A percentile compares a stretch with the other conserved stretches of the same genome.
phyloP scores from a whole-genome alignment of 768 basidiomycete species.

The Rhodotorula diobovata region DNA sequence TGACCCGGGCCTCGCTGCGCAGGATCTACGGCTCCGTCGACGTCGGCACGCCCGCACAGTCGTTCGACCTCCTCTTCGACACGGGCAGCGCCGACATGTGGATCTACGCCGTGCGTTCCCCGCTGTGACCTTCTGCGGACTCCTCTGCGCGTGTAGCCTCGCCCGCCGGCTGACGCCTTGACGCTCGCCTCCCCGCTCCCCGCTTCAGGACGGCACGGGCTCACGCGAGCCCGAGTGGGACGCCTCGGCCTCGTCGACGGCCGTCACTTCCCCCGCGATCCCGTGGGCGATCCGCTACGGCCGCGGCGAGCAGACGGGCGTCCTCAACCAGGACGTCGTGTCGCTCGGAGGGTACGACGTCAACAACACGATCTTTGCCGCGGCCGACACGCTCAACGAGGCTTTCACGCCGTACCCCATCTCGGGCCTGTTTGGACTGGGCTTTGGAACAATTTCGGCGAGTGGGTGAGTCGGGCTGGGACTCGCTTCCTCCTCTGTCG shows the following conservation, averaged over 20 bases:
- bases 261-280: not conserved
- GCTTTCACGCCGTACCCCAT: slow-evolving; percentile 14
- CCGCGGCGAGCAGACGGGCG: slow-evolving; percentile 4
- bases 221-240: slow-evolving; percentile 1
- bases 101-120: not conserved
- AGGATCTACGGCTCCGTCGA: slow-evolving; percentile 7
- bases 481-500: not conserved
- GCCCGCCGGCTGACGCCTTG: not conserved
- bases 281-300: slow-evolving; percentile 10
- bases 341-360: slow-evolving; percentile 18
- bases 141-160: not conserved
- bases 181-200: not conserved
- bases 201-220: not conserved
- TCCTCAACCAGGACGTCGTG: slow-evolving; percentile 18
- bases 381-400: slow-evolving; percentile 11
- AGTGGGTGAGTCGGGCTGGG: slow-evolving; percentile 17
- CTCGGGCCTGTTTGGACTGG: slow-evolving; percentile 32
- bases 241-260: not conserved
- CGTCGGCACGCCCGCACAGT: slow-evolving; percentile 14
- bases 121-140: too few relatives aligned
- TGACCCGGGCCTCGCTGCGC: not conserved
- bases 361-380: slow-evolving; percentile 20
- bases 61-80: slow-evolving; percentile 5
- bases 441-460: slow-evolving; percentile 37
- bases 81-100: slow-evolving; percentile 12